These are phyloP conservation scores for Castanospermum australe DNA, from an alignment of 306 rosid species.

Conservation along the genomic window DNA sequence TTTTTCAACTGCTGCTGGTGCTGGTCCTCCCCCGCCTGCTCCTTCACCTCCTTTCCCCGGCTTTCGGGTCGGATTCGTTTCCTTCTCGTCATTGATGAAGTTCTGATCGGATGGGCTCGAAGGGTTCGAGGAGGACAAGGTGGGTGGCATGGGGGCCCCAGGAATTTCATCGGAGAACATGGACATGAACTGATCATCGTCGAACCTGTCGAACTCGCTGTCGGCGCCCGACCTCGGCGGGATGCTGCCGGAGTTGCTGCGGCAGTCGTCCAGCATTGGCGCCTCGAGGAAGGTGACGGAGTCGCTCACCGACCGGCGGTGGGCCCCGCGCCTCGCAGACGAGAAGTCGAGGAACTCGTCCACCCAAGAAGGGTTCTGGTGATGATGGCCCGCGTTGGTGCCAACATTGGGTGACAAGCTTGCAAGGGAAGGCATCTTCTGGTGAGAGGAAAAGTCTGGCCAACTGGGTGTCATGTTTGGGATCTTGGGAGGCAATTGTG, in stretches of 20 bases:
- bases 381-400: neutral
- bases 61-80: neutral
- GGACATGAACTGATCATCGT: slow-evolving; percentile 90
- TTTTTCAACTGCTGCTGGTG: slow-evolving; percentile 44
- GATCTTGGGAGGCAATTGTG: slow-evolving; percentile 91
- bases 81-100: slow-evolving; percentile 64
- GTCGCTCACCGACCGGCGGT: slow-evolving; percentile 82
- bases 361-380: slow-evolving; percentile 81
- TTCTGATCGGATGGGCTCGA: slow-evolving; percentile 83
- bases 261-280: slow-evolving; percentile 63
- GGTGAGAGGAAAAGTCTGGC: slow-evolving; percentile 53
- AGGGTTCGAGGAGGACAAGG: slow-evolving; percentile 70
- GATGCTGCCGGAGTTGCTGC: neutral
- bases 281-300: slow-evolving; percentile 69
- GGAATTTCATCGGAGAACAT: slow-evolving; percentile 77
- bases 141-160: slow-evolving; percentile 41
- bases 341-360: slow-evolving; percentile 97
- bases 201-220: slow-evolving; percentile 70
- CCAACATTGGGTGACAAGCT: neutral
- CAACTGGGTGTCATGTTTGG: slow-evolving; percentile 74
- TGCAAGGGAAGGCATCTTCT: slow-evolving; percentile 25
- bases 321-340: slow-evolving; percentile 71
- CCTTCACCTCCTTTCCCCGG: neutral
- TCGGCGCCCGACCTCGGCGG: neutral
- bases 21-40: neutral